Evolutionary conservation across 1,139 yeast genomes (phyloP).

Genomic region (Suhomyces panamericanus): DNA sequence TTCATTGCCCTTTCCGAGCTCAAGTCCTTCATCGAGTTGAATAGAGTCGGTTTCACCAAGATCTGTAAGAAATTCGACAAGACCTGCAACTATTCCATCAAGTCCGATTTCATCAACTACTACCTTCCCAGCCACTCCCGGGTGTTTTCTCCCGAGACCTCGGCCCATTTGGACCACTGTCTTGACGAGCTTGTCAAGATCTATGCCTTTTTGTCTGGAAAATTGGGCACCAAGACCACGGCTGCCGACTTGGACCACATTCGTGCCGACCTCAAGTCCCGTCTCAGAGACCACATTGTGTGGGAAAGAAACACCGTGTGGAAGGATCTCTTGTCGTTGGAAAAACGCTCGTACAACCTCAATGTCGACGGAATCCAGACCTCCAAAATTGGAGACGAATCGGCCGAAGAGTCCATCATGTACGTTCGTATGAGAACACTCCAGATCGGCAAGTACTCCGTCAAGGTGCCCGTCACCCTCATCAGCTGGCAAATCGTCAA

Average conservation of each 20-base stretch:
- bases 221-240: constrained; percentile 29
- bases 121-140: constrained; percentile 45
- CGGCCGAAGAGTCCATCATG: constrained; percentile 24
- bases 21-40: constrained; percentile 77
- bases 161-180: constrained; percentile 45
- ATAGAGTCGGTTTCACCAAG: constrained; percentile 84
- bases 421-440: constrained; percentile 22
- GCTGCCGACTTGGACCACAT: constrained; percentile 48
- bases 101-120: constrained; percentile 49
- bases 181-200: constrained; percentile 49
- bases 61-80: constrained; percentile 91
- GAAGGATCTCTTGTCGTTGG: constrained; percentile 93
- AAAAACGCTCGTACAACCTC: constrained; percentile 53
- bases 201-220: constrained; percentile 47
- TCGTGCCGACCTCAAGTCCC: constrained; percentile 66
- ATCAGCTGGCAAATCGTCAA: constrained; percentile 44
- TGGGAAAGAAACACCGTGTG: constrained; percentile 97
- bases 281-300: constrained; percentile 86
- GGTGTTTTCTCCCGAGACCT: constrained; percentile 49
- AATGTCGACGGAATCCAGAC: constrained; percentile 31
- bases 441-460: constrained; percentile 6
- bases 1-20: constrained; percentile 82
- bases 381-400: constrained; percentile 38
- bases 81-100: constrained; percentile 62
- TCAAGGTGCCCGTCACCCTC: constrained; percentile 31